phyloP scores from a whole-genome alignment of 179 eudicot species.

The Camellia oleifera region DNA sequence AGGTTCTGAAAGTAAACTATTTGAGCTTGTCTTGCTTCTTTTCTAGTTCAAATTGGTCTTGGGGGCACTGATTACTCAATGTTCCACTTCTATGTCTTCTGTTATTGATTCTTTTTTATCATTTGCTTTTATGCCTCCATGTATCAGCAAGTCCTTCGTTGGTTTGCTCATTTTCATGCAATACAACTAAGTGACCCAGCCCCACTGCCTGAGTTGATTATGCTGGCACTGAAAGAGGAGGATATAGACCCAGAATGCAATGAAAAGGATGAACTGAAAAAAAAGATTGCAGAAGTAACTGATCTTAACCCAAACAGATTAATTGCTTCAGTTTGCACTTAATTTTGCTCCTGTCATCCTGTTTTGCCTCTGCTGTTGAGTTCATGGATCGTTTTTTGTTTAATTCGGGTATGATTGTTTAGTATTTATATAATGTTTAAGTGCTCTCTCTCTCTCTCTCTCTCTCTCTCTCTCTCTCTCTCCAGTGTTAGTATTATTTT shows the following conservation, averaged over 20 bases:
- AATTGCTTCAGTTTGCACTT: too few species aligned
- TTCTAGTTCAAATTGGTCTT: slow-evolving; percentile 11
- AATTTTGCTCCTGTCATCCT: too few species aligned
- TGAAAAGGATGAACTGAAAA: slow-evolving; percentile 62
- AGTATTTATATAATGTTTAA: too few species aligned
- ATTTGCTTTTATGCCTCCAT: slow-evolving; percentile 17
- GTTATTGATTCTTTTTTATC: slow-evolving; percentile 10
- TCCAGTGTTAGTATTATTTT: too few species aligned
- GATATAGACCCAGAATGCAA: slow-evolving; percentile 50
- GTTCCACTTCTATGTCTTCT: neutral
- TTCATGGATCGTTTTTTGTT: too few species aligned
- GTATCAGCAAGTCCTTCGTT: slow-evolving; percentile 81
- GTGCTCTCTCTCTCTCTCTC: too few species aligned
- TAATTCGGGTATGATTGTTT: too few species aligned
- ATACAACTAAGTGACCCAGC: slow-evolving; percentile 95
- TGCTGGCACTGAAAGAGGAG: slow-evolving; percentile 81
- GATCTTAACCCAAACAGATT: slow-evolving; percentile 40
- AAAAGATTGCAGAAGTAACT: slow-evolving; percentile 13
- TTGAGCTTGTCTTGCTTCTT: neutral
- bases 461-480: too few species aligned
- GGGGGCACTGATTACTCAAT: neutral
- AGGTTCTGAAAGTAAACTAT: slow-evolving; percentile 10
- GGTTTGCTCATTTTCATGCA: slow-evolving; percentile 93
- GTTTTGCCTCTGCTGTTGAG: too few species aligned
- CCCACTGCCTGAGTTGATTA: slow-evolving; percentile 57